Evolutionary conservation across 2,329 filamentous ascomycete genomes (phyloP), one percentile per base, ranked within the genome.

Genomic region (Epichloe elymi): DNA sequence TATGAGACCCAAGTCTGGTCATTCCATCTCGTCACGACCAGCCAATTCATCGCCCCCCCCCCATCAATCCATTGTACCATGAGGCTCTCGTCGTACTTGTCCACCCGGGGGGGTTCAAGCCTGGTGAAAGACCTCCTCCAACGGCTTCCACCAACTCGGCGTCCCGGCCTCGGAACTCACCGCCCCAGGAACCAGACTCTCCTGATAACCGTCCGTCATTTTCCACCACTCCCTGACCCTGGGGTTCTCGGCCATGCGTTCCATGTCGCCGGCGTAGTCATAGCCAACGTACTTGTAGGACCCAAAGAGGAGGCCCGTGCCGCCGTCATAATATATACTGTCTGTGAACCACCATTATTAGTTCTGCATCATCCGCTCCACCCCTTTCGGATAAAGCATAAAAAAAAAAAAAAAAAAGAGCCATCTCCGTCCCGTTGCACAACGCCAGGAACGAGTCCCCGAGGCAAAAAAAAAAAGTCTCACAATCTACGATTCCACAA

Each of bases 201-300:
- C 82, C 68, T 90, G 86, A 73, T 82, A 87, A 14, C 73, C 72
- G 64, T 91, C 86, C 47, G 86, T 90, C 80, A 90, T 83, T 52
- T 70, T 71, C 86, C 86, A 91, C 87, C 86, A 91, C 64, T 85
- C 81, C 51, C 79, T 75, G 36, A 90, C 83, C 61, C 82, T 83
- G 1, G 79, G 75, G 58, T 89, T 88, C 52, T 79, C 79, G 1
- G 75, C 74, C 85, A 90, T 89, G 54, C 72, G 74, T 65, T 79
- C 75, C 87, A 91, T 90, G 61, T 91, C 86, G 10, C 73, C 82
- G 2, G 78, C 80, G 54, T 79, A 89, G 56, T 87, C 76, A 53
- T 76, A 76, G 0, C 87, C 86, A n/a, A 85, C 72, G 60, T 90
- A 91, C 64, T 87, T 89, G 72, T 89, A 88, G 23, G 72, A 80